Evolutionary conservation across 345 rosid genomes (phyloP), one percentile per base, ranked within the genome.

Genomic region (Euphorbia pulcherrima): DNA sequence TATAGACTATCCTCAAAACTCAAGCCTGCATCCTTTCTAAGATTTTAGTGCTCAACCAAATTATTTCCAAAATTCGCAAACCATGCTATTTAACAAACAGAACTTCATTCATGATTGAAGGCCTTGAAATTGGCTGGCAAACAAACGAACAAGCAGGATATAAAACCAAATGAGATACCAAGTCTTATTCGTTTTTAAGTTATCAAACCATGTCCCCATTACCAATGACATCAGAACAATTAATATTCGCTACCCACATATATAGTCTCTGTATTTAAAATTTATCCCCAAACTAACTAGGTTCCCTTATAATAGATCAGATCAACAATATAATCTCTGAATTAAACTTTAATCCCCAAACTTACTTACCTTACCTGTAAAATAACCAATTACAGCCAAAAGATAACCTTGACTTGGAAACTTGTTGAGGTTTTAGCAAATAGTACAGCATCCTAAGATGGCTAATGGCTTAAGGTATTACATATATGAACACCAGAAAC

Each of bases 41-140:
- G 2, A 8, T 39, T 26, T 27, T 26, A 46, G 9, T 47, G 17
- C 48, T 47, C 24, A 26, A 10, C 27, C 24, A 28, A 28, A 18
- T 21, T n/a, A 33, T 4, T 47, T 64, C 11, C 57, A 28, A 64
- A 64, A 26, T 64, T 64, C 56, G 29, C 17, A n/a, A n/a, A 64
- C 5, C 10, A 63, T 27, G 26, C 26, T 26, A 17, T 47, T 41
- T 0, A 28, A 24, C 48, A 33, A 33, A 33, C 16, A 9, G 13
- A 14, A 17, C 48, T 4, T 44, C 21, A 48, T 48, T 14, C 21
- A 18, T 48, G 53, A 48, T 16, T 3, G n/a, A 48, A 48, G 51
- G 5, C 41, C 41, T 41, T 48, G 18, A 17, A 28, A 29, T 50
- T 18, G 68, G 68, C 9, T 47, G 57, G 18, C 50, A 16, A 17